Evolutionary conservation across 345 rosid species (phyloP).

Genomic region (Eucalyptus grandis): DNA sequence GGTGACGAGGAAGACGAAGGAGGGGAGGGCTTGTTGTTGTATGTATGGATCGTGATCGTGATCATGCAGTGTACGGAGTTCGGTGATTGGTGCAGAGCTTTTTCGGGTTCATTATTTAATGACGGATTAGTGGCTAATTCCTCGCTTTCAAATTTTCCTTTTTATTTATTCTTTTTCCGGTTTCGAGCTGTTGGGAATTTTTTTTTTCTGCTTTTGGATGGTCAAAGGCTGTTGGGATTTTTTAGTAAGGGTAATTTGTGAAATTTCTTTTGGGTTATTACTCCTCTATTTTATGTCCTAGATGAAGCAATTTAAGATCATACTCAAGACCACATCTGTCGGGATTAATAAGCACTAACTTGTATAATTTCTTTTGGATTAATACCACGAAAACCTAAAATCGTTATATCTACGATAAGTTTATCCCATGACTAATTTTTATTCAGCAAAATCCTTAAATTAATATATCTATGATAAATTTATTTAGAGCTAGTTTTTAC

Average conservation of each 20-base stretch:
- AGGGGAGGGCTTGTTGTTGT: not conserved
- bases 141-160: not conserved
- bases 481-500: too few species aligned
- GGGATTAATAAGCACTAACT: not conserved
- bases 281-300: too few species aligned
- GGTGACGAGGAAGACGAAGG: not conserved
- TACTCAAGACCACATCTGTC: rapidly evolving
- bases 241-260: not conserved
- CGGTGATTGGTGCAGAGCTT: not conserved
- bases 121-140: not conserved
- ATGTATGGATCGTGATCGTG: too few species aligned
- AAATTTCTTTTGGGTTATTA: too few species aligned
- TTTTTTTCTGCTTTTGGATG: not conserved
- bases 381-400: rapidly evolving
- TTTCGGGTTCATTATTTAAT: not conserved
- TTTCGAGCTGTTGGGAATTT: not conserved
- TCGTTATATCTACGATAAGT: rapidly evolving
- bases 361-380: too few species aligned
- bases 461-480: too few species aligned
- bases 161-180: not conserved
- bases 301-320: too few species aligned
- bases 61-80: not conserved
- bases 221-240: not conserved
- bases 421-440: rapidly evolving
- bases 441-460: too few species aligned